These are phyloP conservation scores for Beta macrorhiza DNA, from an alignment of 179 eudicot species.

Conservation along the genomic window DNA sequence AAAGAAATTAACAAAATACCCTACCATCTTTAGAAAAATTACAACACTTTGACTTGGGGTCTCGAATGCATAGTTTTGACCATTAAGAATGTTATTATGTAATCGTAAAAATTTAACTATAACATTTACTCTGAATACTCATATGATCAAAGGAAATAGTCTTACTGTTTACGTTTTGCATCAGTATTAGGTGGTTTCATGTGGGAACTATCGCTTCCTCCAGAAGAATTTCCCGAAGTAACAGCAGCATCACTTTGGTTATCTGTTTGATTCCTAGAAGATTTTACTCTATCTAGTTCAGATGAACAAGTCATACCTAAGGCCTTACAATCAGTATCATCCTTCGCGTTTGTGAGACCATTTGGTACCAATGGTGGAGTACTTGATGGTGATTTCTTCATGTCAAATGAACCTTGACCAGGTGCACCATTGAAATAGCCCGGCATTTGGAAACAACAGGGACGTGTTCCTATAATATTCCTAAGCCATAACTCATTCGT, in stretches of 20 bases:
- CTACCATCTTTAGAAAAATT: too few relatives aligned
- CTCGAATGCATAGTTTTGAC: too few relatives aligned
- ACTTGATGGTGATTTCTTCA: conserved; percentile 18
- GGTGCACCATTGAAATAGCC: conserved; percentile 16
- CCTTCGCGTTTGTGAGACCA: conserved; percentile 25
- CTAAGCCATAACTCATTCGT: conserved; percentile 21
- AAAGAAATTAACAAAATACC: too few relatives aligned
- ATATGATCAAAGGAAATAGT: conserved; percentile 5
- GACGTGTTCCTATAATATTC: conserved; percentile 16
- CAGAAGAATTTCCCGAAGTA: conserved; percentile 32
- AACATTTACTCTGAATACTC: not conserved
- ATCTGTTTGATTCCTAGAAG: conserved; percentile 20
- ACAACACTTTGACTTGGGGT: too few relatives aligned
- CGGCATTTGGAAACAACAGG: conserved; percentile 33
- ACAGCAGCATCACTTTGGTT: conserved; percentile 31
- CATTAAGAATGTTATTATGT: too few relatives aligned
- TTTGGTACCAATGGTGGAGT: conserved; percentile 16
- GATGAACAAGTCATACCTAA: conserved; percentile 30
- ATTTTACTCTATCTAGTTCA: conserved; percentile 26
- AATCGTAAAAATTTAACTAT: too few relatives aligned
- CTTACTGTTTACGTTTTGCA: conserved; percentile 76
- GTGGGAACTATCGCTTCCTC: conserved; percentile 34
- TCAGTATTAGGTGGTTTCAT: conserved; percentile 47
- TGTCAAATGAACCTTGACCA: conserved; percentile 13
- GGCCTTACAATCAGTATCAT: conserved; percentile 30